These are phyloP conservation scores for Penicillium chermesinum DNA, from an alignment of 495 filamentous ascomycete genomes.

Conservation along the genomic window DNA sequence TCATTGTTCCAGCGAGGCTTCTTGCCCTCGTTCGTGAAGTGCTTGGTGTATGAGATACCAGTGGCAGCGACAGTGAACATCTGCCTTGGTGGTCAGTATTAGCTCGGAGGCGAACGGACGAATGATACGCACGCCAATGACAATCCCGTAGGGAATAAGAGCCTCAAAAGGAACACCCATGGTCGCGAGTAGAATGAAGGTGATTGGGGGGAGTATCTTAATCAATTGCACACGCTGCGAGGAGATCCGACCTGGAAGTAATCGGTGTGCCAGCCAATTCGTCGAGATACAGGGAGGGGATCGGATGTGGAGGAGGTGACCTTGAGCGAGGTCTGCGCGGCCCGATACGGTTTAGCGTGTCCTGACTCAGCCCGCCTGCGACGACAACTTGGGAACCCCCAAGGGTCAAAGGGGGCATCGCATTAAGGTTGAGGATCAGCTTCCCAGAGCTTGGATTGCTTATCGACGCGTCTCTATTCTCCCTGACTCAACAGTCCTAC, in stretches of 20 bases:
- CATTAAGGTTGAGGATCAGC: slow-evolving; percentile 30
- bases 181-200: slow-evolving; percentile 14
- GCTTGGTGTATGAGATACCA: slow-evolving; percentile 66
- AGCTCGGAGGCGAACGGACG: slow-evolving; percentile 16
- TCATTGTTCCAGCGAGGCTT: slow-evolving; percentile 75
- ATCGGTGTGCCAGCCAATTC: slow-evolving; percentile 6
- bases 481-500: slow-evolving; percentile 8
- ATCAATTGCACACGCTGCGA: slow-evolving; percentile 6
- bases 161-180: slow-evolving; percentile 98
- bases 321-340: slow-evolving; percentile 20
- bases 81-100: slow-evolving; percentile 45
- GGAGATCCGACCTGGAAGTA: slow-evolving; percentile 1
- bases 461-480: slow-evolving; percentile 35
- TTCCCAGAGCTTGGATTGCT: slow-evolving; percentile 24
- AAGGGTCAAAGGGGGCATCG: slow-evolving; percentile 38
- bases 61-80: slow-evolving; percentile 86
- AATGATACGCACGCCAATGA: slow-evolving; percentile 63
- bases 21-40: slow-evolving; percentile 85
- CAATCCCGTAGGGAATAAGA: slow-evolving; percentile 89
- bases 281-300: slow-evolving; percentile 22
- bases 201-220: background rate
- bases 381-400: slow-evolving; percentile 29
- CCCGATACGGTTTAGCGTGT: slow-evolving; percentile 38
- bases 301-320: slow-evolving; percentile 16
- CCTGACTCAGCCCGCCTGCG: slow-evolving; percentile 42